Percentiles rank a stretch among this genome's conserved stretches.
Conservation (phyloP, 805 yeast genomes). For the Phaffomyces antillensis region DNA sequence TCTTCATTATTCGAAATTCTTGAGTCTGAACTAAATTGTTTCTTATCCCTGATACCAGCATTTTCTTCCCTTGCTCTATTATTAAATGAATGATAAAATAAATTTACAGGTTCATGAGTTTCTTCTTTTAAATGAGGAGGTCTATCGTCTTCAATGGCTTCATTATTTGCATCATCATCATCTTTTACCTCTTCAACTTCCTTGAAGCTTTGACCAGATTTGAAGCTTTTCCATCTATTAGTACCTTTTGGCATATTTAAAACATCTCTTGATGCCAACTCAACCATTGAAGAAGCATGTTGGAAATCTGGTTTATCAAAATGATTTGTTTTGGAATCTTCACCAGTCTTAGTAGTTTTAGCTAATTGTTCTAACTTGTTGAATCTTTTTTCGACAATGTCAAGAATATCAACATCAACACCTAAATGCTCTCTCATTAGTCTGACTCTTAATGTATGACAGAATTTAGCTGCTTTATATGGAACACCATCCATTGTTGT, state of each 20-base stretch:
- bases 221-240: constrained; percentile 33
- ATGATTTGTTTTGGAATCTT: constrained; percentile 35
- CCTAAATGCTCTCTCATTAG: constrained; percentile 97
- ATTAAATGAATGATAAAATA: constrained; percentile 56
- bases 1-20: constrained; percentile 61
- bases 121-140: constrained; percentile 20
- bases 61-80: constrained; percentile 86
- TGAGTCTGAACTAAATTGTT: constrained; percentile 73
- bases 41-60: constrained; percentile 75
- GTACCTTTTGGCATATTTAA: constrained; percentile 44
- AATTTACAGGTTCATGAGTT: constrained; percentile 13
- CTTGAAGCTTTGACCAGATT: constrained; percentile 1
- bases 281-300: constrained; percentile 61
- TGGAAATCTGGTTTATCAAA: constrained; percentile 29
- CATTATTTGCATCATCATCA: constrained; percentile 16
- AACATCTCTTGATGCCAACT: constrained; percentile 64
- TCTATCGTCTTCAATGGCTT: constrained; percentile 18
- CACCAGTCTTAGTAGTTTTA: constrained; percentile 17
- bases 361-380: constrained; percentile 33
- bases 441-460: constrained; percentile 82
- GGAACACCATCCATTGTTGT: constrained; percentile 76
- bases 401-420: constrained; percentile 81
- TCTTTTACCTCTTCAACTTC: constrained; percentile 20
- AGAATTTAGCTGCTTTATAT: constrained; percentile 77
- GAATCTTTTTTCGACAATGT: constrained; percentile 71